Conservation (phyloP, 2,329 filamentous ascomycete genomes). For the Cadophora sp. region DNA sequence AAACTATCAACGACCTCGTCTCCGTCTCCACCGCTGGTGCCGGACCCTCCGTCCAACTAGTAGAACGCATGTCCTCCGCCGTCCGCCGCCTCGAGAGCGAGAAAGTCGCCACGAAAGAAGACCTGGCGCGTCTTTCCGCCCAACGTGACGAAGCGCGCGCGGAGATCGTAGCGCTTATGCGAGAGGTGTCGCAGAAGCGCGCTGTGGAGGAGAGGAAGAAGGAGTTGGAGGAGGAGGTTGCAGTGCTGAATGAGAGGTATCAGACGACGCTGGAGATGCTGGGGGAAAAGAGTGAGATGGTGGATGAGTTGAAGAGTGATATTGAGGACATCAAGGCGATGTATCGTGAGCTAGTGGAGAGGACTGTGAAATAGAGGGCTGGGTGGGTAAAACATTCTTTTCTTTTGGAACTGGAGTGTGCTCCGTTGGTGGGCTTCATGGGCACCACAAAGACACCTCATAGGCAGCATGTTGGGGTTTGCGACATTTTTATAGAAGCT, state of each 20-base stretch:
- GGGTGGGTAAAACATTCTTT: too few species aligned
- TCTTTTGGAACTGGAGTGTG: too few species aligned
- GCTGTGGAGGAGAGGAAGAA: constrained; percentile 64
- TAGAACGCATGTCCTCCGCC: constrained; percentile 93
- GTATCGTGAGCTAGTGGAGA: constrained; percentile 90
- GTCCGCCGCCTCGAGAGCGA: constrained; percentile 91
- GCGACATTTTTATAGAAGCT: not conserved
- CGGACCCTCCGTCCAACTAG: constrained; percentile 91
- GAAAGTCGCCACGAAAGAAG: constrained; percentile 87
- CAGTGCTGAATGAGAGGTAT: constrained; percentile 76
- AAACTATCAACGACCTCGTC: constrained; percentile 81
- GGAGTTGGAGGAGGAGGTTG: constrained; percentile 71
- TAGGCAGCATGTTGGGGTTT: too few species aligned
- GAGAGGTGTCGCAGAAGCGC: constrained; percentile 77
- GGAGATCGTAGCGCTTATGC: constrained; percentile 90
- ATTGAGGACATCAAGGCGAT: constrained; percentile 94
- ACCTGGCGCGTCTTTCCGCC: constrained; percentile 77
- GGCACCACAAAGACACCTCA: too few species aligned
- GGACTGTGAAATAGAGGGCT: constrained; percentile 69
- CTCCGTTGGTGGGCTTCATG: too few species aligned
- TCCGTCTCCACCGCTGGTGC: constrained; percentile 89
- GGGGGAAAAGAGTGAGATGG: constrained; percentile 94
- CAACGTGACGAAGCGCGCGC: constrained; percentile 92
- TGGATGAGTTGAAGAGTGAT: constrained; percentile 89
- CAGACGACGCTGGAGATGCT: constrained; percentile 92